These are phyloP conservation scores for Cudoniella acicularis DNA, from an alignment of 495 filamentous ascomycete species.

Conservation along the genomic window DNA sequence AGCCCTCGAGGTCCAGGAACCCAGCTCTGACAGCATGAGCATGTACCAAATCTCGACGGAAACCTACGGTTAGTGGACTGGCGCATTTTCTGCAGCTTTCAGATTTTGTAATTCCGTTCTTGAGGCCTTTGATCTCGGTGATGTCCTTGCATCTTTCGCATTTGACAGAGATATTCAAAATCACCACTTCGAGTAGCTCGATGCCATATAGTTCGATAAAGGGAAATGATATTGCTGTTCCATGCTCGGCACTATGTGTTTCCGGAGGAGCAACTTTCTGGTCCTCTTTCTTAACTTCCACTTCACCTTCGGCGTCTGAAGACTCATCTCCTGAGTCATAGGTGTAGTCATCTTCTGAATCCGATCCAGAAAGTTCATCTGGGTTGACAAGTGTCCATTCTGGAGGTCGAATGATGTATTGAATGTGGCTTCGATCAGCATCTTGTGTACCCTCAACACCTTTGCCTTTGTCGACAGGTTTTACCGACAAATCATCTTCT, in stretches of 20 bases:
- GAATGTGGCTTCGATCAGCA: slow-evolving; percentile 52
- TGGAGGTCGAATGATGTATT: slow-evolving; percentile 74
- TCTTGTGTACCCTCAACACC: slow-evolving; percentile 26
- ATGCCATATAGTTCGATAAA: slow-evolving; percentile 76
- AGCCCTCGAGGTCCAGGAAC: slow-evolving; percentile 78
- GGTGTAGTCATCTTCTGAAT: slow-evolving; percentile 35
- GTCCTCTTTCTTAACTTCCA: slow-evolving; percentile 18
- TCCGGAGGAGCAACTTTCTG: no score
- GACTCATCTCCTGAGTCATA: slow-evolving; percentile 45
- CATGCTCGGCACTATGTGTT: slow-evolving; percentile 45
- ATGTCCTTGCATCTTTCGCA: slow-evolving; percentile 81
- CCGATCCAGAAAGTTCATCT: slow-evolving; percentile 26
- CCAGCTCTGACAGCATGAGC: slow-evolving; percentile 71
- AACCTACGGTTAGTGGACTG: slow-evolving; percentile 60
- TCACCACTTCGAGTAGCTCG: slow-evolving; percentile 70
- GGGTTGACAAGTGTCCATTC: slow-evolving; percentile 62
- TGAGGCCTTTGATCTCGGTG: slow-evolving; percentile 67
- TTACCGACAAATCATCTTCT: not conserved
- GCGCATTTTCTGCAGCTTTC: slow-evolving; percentile 75
- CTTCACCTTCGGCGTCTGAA: slow-evolving; percentile 28
- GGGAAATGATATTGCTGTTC: slow-evolving; percentile 80
- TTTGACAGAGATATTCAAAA: slow-evolving; percentile 70
- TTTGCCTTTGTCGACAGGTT: slow-evolving; percentile 18
- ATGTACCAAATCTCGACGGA: slow-evolving; percentile 74
- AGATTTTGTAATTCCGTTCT: slow-evolving; percentile 36